Evolutionary conservation across 192 early-diverging fungal species (phyloP), one percentile per base, ranked within the genome.

Genomic region (Chytriomyces sp.): DNA sequence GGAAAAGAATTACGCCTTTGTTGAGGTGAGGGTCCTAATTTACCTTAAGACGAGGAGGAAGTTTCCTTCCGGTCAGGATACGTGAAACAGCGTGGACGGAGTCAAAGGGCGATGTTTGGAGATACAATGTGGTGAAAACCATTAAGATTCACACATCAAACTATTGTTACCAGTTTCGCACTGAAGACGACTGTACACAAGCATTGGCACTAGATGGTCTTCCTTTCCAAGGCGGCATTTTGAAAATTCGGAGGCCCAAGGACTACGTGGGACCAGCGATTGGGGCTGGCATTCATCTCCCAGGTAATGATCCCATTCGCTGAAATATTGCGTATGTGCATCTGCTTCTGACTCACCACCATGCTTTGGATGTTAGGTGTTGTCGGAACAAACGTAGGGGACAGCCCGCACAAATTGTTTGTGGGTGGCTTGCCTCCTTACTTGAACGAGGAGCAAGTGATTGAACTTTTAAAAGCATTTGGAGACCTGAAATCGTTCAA

Each of bases 1-100:
- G 39, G 96, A 98, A n/a, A 95, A 95, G 77, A 91, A 91, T 72
- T 98, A 94, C 82, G 94, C 95, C 17, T 97, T 98, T 87, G 87
- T 96, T 22, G 96, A 99, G 73, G 93, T 94, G 86, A 8, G 34
- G n/a, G 31, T 49, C 44, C 44, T 10, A 49, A n/a, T 10, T 14
- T n/a, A 49, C 10, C n/a, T 49, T 49, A n/a, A n/a, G n/a, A 49
- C 8, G 41, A 19, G 41, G 41, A 19, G 41, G 41, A 19, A 19
- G 41, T n/a, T n/a, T n/a, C n/a, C n/a, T 36, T 61, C 34, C 31
- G 31, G 6, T 36, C 25, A 61, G 32, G 26, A 31, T n/a, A n/a
- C n/a, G n/a, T n/a, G n/a, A n/a, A n/a, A n/a, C n/a, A n/a, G n/a
- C n/a, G n/a, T n/a, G n/a, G n/a, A n/a, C n/a, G n/a, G n/a, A n/a